Percentiles rank a stretch among this genome's conserved stretches.
These are phyloP conservation scores for Dactylellina cionopaga DNA, from an alignment of 2,329 filamentous ascomycete genomes.

Conservation along the genomic window DNA sequence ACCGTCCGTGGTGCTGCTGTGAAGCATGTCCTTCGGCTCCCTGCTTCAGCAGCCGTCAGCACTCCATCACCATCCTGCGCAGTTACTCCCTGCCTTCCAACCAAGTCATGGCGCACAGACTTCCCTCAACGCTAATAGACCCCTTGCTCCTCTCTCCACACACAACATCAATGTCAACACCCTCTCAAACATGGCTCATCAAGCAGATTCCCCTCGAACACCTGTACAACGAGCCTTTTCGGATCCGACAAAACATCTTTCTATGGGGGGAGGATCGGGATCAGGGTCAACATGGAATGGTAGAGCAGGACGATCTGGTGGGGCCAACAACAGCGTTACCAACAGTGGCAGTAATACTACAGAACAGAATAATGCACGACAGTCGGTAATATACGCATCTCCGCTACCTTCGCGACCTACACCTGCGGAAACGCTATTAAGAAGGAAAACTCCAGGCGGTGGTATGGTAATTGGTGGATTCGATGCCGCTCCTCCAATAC, in stretches of 20 bases:
- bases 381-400: slow-evolving; percentile 48
- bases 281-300: slow-evolving; percentile 15
- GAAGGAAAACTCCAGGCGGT: slow-evolving; percentile 50
- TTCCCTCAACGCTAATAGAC: slow-evolving; percentile 18
- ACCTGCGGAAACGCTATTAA: slow-evolving; percentile 43
- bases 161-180: slow-evolving; percentile 18
- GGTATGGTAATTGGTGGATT: slow-evolving; percentile 51
- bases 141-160: slow-evolving; percentile 19
- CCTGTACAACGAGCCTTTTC: slow-evolving; percentile 52
- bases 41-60: slow-evolving; percentile 51
- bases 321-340: not conserved
- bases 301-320: slow-evolving; percentile 7
- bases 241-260: slow-evolving; percentile 28
- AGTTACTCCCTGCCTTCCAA: slow-evolving; percentile 41
- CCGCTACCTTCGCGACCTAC: slow-evolving; percentile 45
- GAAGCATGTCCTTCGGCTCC: slow-evolving; percentile 53
- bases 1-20: slow-evolving; percentile 16
- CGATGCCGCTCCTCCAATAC: slow-evolving; percentile 46
- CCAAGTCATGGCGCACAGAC: slow-evolving; percentile 42
- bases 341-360: not conserved
- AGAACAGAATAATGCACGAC: slow-evolving; percentile 3
- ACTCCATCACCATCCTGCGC: slow-evolving; percentile 47
- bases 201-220: slow-evolving; percentile 41
- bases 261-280: slow-evolving; percentile 19
- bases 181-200: slow-evolving; percentile 15